These are phyloP conservation scores for Podaxis sp. DNA, from an alignment of 768 basidiomycete species.

Conservation along the genomic window DNA sequence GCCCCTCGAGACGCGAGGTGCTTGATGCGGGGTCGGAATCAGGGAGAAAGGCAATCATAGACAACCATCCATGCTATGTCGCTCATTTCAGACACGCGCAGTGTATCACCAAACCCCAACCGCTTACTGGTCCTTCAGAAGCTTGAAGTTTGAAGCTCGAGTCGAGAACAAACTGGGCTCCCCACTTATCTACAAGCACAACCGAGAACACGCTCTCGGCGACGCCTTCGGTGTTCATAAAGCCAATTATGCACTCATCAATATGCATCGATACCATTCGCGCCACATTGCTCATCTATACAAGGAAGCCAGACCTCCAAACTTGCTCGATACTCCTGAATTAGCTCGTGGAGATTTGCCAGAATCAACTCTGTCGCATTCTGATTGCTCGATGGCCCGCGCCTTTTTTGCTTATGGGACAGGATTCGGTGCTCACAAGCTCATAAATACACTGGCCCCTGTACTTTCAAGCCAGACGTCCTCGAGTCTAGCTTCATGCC, in stretches of 20 bases:
- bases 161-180: neutral
- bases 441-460: neutral
- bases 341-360: neutral
- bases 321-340: neutral
- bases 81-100: no score
- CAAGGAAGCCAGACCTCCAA: neutral
- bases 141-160: neutral
- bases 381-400: neutral
- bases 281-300: neutral
- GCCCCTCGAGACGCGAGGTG: no score
- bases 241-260: neutral
- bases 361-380: neutral
- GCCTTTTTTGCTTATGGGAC: no score
- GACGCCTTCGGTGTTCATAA: neutral
- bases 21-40: no score
- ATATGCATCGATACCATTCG: neutral
- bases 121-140: no score
- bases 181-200: neutral
- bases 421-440: neutral
- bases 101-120: no score
- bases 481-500: neutral
- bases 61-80: no score
- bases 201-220: neutral
- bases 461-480: neutral
- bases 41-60: no score